These are phyloP conservation scores for Lyophyllum shimeji DNA, from an alignment of 768 basidiomycete genomes.

Conservation along the genomic window DNA sequence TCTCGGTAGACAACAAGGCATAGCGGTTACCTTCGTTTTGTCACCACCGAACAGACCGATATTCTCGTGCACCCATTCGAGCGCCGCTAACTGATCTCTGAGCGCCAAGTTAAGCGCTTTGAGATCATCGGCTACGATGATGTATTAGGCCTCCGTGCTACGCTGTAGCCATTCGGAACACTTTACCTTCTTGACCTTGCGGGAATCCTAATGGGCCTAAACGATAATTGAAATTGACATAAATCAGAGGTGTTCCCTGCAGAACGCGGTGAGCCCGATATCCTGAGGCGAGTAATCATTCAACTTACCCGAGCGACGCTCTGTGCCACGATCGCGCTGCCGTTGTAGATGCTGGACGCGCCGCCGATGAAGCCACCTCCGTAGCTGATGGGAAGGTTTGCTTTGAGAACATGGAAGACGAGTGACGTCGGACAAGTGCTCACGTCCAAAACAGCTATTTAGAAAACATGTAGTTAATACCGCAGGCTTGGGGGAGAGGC, in stretches of 20 bases:
- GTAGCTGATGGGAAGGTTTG: constrained; percentile 10
- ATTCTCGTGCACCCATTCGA: constrained; percentile 53
- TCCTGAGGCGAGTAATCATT: constrained; percentile 30
- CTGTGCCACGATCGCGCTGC: constrained; percentile 25
- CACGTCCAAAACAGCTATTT: constrained; percentile 40
- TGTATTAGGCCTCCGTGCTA: neutral
- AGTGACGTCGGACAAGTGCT: constrained; percentile 2
- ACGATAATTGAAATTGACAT: constrained; percentile 51
- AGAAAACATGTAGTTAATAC: neutral
- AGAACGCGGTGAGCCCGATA: neutral
- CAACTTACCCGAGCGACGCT: constrained; percentile 21
- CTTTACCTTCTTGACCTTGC: constrained; percentile 30
- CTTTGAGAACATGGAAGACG: neutral
- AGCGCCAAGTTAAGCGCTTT: constrained; percentile 40
- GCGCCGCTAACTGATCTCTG: constrained; percentile 37
- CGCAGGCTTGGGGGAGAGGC: neutral
- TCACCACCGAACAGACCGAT: constrained; percentile 60
- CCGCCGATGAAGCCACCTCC: constrained; percentile 26
- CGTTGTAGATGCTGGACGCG: constrained; percentile 20
- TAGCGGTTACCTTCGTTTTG: constrained; percentile 32
- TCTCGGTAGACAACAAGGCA: neutral
- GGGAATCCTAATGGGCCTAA: constrained; percentile 50
- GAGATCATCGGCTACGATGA: constrained; percentile 23
- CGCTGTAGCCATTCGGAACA: neutral
- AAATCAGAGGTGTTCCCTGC: constrained; percentile 43